Evolutionary conservation across 2,329 filamentous ascomycete species (phyloP), one percentile per base, ranked within the genome.

Genomic region (Teratosphaeria epicoccoides): DNA sequence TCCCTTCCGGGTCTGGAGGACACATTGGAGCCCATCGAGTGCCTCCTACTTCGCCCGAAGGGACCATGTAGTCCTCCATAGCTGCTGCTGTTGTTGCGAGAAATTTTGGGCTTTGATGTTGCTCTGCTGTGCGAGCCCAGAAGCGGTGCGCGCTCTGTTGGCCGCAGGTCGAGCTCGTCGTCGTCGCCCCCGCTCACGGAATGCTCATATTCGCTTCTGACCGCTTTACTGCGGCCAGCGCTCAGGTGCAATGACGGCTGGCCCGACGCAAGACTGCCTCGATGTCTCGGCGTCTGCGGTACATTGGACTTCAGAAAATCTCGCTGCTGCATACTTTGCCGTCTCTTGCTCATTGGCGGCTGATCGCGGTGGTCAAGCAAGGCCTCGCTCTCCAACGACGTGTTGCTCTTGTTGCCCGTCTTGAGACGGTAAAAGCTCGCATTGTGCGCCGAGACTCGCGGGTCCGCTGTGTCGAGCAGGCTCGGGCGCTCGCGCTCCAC

Each of bases 381-480:
- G 6, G 81, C 84, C 65, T 95, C 85, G 67, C 89, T 96, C 59
- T 96, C 91, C 57, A 97, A 73, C 68, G 91, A 97, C 0, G 87
- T 89, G 61, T 79, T 83, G 71, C 91, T 97, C 57, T 83, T 65
- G 65, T 86, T 88, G 22, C 63, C 58, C 46, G 63, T 58, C 54
- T 70, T 69, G 49, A 80, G 63, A 40, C 75, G 72, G 64, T 82
- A 82, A 63, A 81, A 79, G 53, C 73, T 73, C 49, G 69, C 68
- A 56, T 70, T 70, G 28, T 68, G 64, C 17, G 70, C 63, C 49
- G 65, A 56, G 22, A 63, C 52, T 24, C 68, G 63, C n/a, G 63
- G 57, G 29, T 61, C 53, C 4, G 62, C 37, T 6, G 22, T 26
- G 49, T 71, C 68, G 65, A 68, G 65, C 57, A 71, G 63, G 55